Conservation (phyloP, 768 basidiomycete genomes). For the Terana coerulea region DNA sequence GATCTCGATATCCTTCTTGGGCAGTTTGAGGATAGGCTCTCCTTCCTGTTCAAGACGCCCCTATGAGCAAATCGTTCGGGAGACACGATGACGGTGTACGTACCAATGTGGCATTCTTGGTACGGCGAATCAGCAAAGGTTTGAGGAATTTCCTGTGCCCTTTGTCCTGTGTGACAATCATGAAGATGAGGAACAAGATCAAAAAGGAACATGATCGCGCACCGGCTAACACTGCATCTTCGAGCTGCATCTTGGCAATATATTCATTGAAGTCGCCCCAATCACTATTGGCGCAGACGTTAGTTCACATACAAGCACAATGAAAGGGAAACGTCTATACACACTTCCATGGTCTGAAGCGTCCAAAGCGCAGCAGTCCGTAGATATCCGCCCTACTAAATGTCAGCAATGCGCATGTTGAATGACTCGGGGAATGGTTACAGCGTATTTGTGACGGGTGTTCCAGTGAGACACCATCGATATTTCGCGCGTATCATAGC, state of each 20-base stretch:
- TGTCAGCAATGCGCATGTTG: background rate
- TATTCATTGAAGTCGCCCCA: conserved; percentile 63
- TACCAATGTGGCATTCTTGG: conserved; percentile 54
- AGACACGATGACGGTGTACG: background rate
- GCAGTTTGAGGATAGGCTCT: conserved; percentile 62
- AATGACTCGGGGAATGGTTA: conserved; percentile 25
- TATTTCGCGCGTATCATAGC: conserved; percentile 61
- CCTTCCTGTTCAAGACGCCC: conserved; percentile 43
- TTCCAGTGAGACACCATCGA: conserved; percentile 79
- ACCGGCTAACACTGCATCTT: conserved; percentile 62
- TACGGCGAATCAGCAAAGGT: conserved; percentile 66
- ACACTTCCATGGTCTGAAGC: conserved; percentile 60
- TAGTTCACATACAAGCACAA: background rate
- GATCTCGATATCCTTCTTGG: conserved; percentile 55
- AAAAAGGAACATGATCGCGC: conserved; percentile 7
- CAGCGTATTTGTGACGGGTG: conserved; percentile 71
- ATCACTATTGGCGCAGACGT: conserved; percentile 30
- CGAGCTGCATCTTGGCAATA: conserved; percentile 50
- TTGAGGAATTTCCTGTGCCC: conserved; percentile 68
- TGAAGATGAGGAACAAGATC: background rate
- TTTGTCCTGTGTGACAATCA: conserved; percentile 32
- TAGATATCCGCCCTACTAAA: conserved; percentile 59
- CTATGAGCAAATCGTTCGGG: background rate
- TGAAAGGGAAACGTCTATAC: conserved; percentile 1
- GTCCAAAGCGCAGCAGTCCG: conserved; percentile 65